Conservation (phyloP, 2,329 filamentous ascomycete genomes). For the Trichoderma koningiopsis region DNA sequence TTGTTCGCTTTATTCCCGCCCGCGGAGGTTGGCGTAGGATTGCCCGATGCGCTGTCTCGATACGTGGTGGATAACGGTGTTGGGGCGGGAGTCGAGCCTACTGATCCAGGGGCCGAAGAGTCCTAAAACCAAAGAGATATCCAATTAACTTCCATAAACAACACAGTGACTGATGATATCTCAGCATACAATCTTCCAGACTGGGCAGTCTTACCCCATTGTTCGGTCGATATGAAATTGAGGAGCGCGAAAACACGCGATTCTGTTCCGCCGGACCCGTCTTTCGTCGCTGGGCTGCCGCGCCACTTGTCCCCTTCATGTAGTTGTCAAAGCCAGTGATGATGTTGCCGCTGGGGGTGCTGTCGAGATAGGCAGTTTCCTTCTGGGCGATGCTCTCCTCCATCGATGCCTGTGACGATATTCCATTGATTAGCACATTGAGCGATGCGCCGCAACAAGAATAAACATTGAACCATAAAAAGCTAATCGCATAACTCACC, state of each 20-base stretch:
- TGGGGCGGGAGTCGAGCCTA: slow-evolving; percentile 45
- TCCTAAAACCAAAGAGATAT: slow-evolving; percentile 37
- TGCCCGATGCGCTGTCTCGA: slow-evolving; percentile 51
- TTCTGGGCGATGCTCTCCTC: slow-evolving; percentile 85
- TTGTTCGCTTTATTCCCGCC: slow-evolving; percentile 52
- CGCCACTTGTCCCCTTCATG: slow-evolving; percentile 80
- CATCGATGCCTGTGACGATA: slow-evolving; percentile 38
- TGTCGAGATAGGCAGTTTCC: slow-evolving; percentile 87
- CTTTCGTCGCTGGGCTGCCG: slow-evolving; percentile 64
- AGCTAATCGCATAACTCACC: slow-evolving; percentile 33
- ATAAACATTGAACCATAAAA: not conserved
- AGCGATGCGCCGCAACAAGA: not conserved
- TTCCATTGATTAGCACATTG: not conserved
- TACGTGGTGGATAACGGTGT: slow-evolving; percentile 60
- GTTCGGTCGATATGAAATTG: slow-evolving; percentile 60
- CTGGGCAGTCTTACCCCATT: slow-evolving; percentile 36
- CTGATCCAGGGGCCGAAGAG: slow-evolving; percentile 48
- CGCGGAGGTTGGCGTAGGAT: slow-evolving; percentile 59
- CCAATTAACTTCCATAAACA: not conserved
- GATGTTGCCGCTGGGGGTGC: slow-evolving; percentile 88
- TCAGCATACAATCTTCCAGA: not conserved
- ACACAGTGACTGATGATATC: not conserved
- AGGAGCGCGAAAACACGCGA: slow-evolving; percentile 70
- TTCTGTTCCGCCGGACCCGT: slow-evolving; percentile 68
- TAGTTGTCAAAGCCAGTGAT: slow-evolving; percentile 98